These are phyloP conservation scores for Berberis vulgaris DNA, from an alignment of 164 flowering plant species.

Conservation along the genomic window DNA sequence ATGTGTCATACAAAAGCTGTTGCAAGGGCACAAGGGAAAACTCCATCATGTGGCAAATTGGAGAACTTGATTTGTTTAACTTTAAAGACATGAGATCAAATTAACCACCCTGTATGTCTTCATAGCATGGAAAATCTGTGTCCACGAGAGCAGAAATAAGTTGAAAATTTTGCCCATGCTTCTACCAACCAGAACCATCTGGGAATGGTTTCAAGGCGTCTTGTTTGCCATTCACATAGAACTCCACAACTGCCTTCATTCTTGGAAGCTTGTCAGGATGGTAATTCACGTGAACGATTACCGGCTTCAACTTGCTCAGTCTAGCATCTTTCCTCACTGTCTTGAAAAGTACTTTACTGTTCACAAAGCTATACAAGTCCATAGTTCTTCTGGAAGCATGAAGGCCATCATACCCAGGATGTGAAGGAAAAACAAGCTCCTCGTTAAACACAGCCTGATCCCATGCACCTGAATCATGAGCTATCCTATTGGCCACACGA, in stretches of 20 bases:
- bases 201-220: constrained; percentile 83
- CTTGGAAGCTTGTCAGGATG: constrained; percentile 88
- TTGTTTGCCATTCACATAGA: constrained; percentile 67
- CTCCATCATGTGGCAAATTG: too few species aligned
- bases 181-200: constrained; percentile 69
- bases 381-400: constrained; percentile 81
- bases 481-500: constrained; percentile 68
- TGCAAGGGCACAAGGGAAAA: too few species aligned
- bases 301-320: constrained; percentile 69
- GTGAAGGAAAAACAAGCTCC: constrained; percentile 85
- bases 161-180: not conserved
- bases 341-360: constrained; percentile 92
- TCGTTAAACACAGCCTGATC: constrained; percentile 98
- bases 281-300: constrained; percentile 80
- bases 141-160: not conserved
- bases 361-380: constrained; percentile 88
- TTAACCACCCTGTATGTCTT: too few species aligned
- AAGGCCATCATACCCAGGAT: constrained; percentile 84
- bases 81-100: too few species aligned
- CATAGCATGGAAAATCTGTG: too few species aligned
- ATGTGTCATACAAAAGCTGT: too few species aligned
- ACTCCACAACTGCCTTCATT: constrained; percentile 85
- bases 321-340: constrained; percentile 67
- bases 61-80: too few species aligned
- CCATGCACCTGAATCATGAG: constrained; percentile 45